Base-by-base conservation (phyloP, 2,329 filamentous ascomycete genomes). In the Gnomoniopsis sp. region DNA sequence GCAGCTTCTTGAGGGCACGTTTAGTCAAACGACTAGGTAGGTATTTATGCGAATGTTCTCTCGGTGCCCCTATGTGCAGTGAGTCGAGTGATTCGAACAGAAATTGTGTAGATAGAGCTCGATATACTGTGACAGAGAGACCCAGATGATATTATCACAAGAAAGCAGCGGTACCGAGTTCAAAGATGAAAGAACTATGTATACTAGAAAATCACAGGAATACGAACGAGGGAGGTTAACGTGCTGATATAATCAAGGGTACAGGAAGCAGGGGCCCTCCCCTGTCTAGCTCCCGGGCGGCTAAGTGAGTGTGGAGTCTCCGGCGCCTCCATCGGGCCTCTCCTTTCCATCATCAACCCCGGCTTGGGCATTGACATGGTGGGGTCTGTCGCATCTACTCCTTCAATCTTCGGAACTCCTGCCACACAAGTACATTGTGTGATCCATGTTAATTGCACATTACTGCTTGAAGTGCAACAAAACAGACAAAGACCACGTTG, bases 281-380 rank as follows among this genome's bases (percentile, higher is more conserved):
- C 36, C 36, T 41, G 6, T 41, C 17, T 41, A 41, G 17, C 12
- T 14, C 36, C 17, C 36, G 2, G 12, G 36, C 36, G 36, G 36
- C 36, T 41, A 14, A n/a, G 17, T 41, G 12, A n/a, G 12, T 6
- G 36, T 41, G 36, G 12, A 41, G 36, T n/a, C 36, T n/a, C 51
- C 12, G n/a, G 50, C 36, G 22, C 26, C 11, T 41, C 26, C 34
- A 30, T 44, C 44, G 41, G 44, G 41, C 43, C 52, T 46, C 43
- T 44, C 52, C 52, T 43, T 26, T 34, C 47, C 26, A 48, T 36
- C 11, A 8, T 30, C 43, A 26, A 17, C 22, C 44, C 43, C 26
- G 33, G 30, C 43, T 54, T 43, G 52, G 52, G 52, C 52, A 48
- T 47, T 43, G 52, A 47, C 52, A 54, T 54, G 52, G 43, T 36